These are phyloP conservation scores for Penicillium chermesinum DNA, from an alignment of 495 filamentous ascomycete species.

Conservation along the genomic window DNA sequence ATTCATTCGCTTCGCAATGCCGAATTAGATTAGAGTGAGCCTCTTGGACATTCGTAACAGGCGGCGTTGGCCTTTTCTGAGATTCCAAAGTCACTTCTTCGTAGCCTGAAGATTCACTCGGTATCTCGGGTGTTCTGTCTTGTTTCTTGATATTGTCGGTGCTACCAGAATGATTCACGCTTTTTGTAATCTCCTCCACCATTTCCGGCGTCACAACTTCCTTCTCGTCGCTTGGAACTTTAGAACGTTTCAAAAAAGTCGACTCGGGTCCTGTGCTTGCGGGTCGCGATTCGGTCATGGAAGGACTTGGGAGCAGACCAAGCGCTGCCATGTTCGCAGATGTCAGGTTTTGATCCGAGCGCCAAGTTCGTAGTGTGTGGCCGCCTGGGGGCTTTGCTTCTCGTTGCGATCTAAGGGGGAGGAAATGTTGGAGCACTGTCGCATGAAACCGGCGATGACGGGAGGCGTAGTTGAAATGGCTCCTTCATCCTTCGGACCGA, in stretches of 20 bases:
- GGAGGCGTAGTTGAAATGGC: slow-evolving; percentile 40
- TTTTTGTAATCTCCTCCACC: slow-evolving; percentile 10
- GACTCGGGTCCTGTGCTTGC: slow-evolving; percentile 27
- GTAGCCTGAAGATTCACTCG: slow-evolving; percentile 17
- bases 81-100: slow-evolving; percentile 2
- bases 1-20: slow-evolving; percentile 23
- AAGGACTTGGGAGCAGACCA: slow-evolving; percentile 39
- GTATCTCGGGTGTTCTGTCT: neutral
- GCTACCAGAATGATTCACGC: neutral
- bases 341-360: slow-evolving; percentile 39
- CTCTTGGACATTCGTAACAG: slow-evolving; percentile 35
- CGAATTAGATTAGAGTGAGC: slow-evolving; percentile 35
- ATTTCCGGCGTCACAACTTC: neutral
- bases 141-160: too few species aligned
- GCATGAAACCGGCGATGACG: slow-evolving; percentile 27
- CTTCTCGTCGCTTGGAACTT: slow-evolving; percentile 4
- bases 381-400: slow-evolving; percentile 14
- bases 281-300: slow-evolving; percentile 34
- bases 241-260: slow-evolving; percentile 30
- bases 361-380: slow-evolving; percentile 36
- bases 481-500: slow-evolving; percentile 47
- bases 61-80: neutral
- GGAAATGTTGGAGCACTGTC: slow-evolving; percentile 20
- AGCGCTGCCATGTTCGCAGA: slow-evolving; percentile 32
- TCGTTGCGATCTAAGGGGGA: slow-evolving; percentile 13